Percentiles rank a stretch among this genome's conserved stretches.
Evolutionary conservation across 73 alveolate genomes (phyloP).

Genomic region (Paramecium tetraurelia): DNA sequence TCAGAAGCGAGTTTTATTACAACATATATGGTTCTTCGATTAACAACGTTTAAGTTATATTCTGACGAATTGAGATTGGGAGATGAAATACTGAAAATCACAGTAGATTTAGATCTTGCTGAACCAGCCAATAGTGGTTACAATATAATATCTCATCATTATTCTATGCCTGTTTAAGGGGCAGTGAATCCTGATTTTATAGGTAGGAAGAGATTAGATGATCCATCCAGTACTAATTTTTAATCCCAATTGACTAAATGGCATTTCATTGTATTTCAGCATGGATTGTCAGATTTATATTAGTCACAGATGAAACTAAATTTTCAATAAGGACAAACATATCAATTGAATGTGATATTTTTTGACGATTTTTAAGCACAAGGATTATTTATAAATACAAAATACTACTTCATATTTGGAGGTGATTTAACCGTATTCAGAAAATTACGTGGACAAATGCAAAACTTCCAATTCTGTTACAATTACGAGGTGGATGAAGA

Average conservation of each 20-base stretch:
- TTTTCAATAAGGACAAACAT: not conserved
- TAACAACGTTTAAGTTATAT: not conserved
- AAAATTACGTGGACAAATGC: not conserved
- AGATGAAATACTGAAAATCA: not conserved
- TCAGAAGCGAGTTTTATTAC: not conserved
- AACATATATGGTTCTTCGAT: not conserved
- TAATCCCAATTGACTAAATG: not conserved
- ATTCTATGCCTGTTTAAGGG: not conserved
- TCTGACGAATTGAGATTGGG: not conserved
- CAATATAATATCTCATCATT: not conserved
- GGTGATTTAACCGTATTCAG: not conserved
- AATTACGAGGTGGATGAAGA: not conserved
- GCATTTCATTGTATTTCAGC: not conserved
- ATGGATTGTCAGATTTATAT: not conserved
- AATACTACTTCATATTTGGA: not conserved
- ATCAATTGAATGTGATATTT: not conserved
- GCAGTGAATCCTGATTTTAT: not conserved
- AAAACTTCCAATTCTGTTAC: not conserved
- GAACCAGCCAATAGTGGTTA: not conserved
- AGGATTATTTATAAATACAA: not conserved
- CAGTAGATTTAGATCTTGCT: not conserved
- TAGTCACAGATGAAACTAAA: not conserved
- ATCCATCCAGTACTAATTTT: not conserved
- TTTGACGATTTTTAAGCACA: not conserved
- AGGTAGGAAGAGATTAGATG: not conserved